Percentiles rank a stretch among this genome's conserved stretches.
phyloP scores from a whole-genome alignment of 2,329 filamentous ascomycete species.

The Penicillium sp. region DNA sequence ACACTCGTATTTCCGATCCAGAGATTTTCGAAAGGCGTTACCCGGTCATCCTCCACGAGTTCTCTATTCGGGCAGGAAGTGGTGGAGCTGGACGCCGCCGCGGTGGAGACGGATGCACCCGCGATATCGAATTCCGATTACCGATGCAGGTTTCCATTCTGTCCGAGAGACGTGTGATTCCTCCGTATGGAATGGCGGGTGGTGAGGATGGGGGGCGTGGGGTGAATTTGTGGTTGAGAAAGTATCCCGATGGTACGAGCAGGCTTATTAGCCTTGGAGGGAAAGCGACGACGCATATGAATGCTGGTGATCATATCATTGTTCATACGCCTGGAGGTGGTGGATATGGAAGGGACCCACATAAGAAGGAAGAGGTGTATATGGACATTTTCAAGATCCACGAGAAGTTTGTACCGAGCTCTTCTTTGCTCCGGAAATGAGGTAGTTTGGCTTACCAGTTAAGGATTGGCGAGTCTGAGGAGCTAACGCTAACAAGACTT shows the following conservation, averaged over 20 bases:
- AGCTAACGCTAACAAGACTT: too few relatives aligned
- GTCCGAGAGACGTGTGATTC: constrained; percentile 67
- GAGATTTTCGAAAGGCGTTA: constrained; percentile 76
- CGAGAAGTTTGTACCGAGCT: background rate
- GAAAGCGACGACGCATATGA: background rate
- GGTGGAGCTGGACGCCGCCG: constrained; percentile 63
- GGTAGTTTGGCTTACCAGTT: background rate
- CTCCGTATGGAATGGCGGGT: constrained; percentile 75
- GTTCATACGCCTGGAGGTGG: constrained; percentile 2
- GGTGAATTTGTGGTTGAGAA: constrained; percentile 46
- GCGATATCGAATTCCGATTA: constrained; percentile 78
- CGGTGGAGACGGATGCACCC: constrained; percentile 71
- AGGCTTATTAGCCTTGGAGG: background rate
- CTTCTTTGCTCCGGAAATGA: background rate
- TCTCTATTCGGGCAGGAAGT: constrained; percentile 62
- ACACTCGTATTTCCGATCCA: constrained; percentile 76
- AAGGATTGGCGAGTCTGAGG: too few relatives aligned
- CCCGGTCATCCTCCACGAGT: constrained; percentile 69
- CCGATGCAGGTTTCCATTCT: constrained; percentile 74
- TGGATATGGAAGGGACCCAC: background rate
- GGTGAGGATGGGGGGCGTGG: constrained; percentile 74
- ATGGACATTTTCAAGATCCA: constrained; percentile 2
- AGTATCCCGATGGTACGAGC: background rate
- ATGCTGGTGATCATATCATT: constrained; percentile 2
- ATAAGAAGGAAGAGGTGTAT: background rate